A percentile compares a stretch with the other conserved stretches of the same genome.
Evolutionary conservation across 768 basidiomycete genomes (phyloP).

Genomic region (Trametes maxima): DNA sequence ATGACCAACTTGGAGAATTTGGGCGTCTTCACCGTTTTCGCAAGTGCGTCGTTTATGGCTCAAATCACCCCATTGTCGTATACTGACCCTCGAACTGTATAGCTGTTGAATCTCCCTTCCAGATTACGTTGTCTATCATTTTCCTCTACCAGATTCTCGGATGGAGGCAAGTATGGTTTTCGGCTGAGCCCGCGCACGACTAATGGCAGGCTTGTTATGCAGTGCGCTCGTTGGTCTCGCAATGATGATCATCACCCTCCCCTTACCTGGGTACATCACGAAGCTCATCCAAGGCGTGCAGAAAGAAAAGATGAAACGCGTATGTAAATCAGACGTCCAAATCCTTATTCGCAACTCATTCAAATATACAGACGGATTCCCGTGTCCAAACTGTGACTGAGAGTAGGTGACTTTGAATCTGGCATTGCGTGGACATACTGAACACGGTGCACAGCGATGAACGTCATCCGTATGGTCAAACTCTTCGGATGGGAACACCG

Average conservation of each 20-base stretch:
- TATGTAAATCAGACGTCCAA: slow-evolving; percentile 4
- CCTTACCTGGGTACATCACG: slow-evolving; percentile 43
- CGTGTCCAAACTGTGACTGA: slow-evolving; percentile 52
- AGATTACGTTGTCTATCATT: slow-evolving; percentile 32
- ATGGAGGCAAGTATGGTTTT: slow-evolving; percentile 41
- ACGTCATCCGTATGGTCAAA: slow-evolving; percentile 48
- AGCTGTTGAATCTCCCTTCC: slow-evolving; percentile 1
- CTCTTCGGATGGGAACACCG: slow-evolving; percentile 47
- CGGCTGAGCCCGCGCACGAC: slow-evolving; percentile 24
- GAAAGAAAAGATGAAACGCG: slow-evolving; percentile 44
- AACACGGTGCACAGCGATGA: slow-evolving; percentile 40
- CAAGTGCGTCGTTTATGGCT: slow-evolving; percentile 31
- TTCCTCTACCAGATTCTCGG: slow-evolving; percentile 49
- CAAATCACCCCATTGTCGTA: too few species aligned
- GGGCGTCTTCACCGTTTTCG: slow-evolving; percentile 1
- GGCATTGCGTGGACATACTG: background rate
- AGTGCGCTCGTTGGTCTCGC: slow-evolving; percentile 35
- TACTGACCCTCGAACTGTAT: background rate
- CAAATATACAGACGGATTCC: slow-evolving; percentile 43
- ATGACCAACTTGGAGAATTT: slow-evolving; percentile 25
- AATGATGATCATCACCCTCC: slow-evolving; percentile 39
- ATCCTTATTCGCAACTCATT: background rate
- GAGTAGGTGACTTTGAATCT: slow-evolving; percentile 19
- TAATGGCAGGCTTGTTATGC: slow-evolving; percentile 23
- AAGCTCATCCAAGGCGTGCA: slow-evolving; percentile 38